These are phyloP conservation scores for Penicillium samsonianum DNA, from an alignment of 495 filamentous ascomycete genomes.

Conservation along the genomic window DNA sequence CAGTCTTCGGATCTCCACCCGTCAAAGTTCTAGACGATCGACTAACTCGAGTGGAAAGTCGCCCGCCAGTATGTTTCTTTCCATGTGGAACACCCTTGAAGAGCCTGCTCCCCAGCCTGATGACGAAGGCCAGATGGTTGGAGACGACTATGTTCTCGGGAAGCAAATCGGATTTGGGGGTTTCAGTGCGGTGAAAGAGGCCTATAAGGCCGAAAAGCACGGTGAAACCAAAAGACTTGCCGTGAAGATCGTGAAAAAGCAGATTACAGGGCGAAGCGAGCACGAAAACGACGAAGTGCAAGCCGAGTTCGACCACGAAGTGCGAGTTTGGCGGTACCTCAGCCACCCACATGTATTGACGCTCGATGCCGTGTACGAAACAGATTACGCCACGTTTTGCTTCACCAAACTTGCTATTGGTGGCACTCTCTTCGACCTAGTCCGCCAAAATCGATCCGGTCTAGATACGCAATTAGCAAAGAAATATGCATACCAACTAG, in stretches of 20 bases:
- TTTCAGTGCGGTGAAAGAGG: constrained; percentile 72
- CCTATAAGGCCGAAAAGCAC: constrained; percentile 62
- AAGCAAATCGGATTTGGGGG: constrained; percentile 70
- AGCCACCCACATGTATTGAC: constrained; percentile 65
- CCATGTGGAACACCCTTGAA: constrained; percentile 53
- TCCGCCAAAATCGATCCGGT: constrained; percentile 60
- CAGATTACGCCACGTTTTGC: constrained; percentile 71
- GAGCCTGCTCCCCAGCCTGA: constrained; percentile 56
- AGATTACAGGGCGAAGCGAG: constrained; percentile 55
- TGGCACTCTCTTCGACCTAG: constrained; percentile 70
- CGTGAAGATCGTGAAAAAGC: constrained; percentile 74
- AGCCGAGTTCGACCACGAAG: constrained; percentile 74
- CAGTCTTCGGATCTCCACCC: constrained; percentile 40
- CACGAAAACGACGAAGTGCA: constrained; percentile 69
- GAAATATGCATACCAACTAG: constrained; percentile 68
- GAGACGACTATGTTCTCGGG: constrained; percentile 70
- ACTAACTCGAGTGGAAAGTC: constrained; percentile 51
- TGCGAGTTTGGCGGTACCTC: constrained; percentile 70
- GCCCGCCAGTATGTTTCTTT: constrained; percentile 60
- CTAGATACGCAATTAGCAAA: constrained; percentile 54
- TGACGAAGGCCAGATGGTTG: constrained; percentile 73
- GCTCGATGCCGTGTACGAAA: constrained; percentile 68
- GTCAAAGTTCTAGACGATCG: constrained; percentile 47
- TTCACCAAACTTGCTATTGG: constrained; percentile 69
- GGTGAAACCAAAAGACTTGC: constrained; percentile 56